A percentile compares a stretch with the other conserved stretches of the same genome.
Evolutionary conservation across 2,329 filamentous ascomycete species (phyloP).

Genomic region (Neocucurbitaria cava): DNA sequence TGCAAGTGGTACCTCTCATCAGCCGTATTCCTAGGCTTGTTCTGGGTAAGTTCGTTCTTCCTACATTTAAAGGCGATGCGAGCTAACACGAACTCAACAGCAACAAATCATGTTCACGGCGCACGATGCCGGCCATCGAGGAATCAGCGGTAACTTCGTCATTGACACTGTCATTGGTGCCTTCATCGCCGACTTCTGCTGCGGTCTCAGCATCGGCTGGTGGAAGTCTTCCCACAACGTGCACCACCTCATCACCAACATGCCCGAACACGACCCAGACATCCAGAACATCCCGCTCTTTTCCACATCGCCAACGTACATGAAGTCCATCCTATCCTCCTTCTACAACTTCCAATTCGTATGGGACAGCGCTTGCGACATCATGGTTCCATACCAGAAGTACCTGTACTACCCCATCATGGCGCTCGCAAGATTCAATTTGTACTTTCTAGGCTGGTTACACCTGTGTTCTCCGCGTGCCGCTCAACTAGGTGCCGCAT

Average conservation of each 20-base stretch:
- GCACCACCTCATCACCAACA: constrained; percentile 71
- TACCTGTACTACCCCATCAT: constrained; percentile 86
- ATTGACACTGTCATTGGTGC: constrained; percentile 67
- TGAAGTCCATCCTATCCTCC: constrained; percentile 74
- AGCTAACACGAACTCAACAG: constrained; percentile 42
- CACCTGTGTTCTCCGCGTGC: constrained; percentile 75
- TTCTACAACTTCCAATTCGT: constrained; percentile 84
- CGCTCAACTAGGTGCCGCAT: constrained; percentile 76
- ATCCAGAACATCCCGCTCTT: constrained; percentile 79
- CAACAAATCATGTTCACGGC: constrained; percentile 74
- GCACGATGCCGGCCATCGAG: constrained; percentile 69
- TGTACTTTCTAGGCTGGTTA: constrained; percentile 82
- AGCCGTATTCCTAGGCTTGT: constrained; percentile 65
- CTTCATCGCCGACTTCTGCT: constrained; percentile 70
- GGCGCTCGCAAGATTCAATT: constrained; percentile 82
- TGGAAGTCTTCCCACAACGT: constrained; percentile 75
- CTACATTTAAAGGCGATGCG: not conserved
- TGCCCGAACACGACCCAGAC: constrained; percentile 57
- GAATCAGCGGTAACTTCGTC: constrained; percentile 67
- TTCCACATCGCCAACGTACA: constrained; percentile 81
- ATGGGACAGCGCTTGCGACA: constrained; percentile 76
- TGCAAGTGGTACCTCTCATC: constrained; percentile 65
- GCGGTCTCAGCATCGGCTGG: constrained; percentile 71
- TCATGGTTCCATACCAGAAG: constrained; percentile 75
- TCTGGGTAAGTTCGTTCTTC: constrained; percentile 58